Base-by-base conservation (phyloP, 306 rosid genomes). In the Castanea crenata region DNA sequence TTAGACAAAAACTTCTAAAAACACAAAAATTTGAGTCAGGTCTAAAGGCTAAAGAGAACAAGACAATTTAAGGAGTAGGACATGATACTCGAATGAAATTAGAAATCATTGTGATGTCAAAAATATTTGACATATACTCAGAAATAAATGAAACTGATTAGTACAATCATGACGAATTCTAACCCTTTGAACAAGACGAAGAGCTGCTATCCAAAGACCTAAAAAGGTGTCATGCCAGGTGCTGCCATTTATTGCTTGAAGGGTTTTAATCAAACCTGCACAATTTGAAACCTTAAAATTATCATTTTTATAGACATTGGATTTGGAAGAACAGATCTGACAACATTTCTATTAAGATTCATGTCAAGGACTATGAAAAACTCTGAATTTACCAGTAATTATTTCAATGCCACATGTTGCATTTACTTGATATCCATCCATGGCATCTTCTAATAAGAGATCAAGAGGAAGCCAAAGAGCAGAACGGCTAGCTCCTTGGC, bases 381-480 rank as follows among this genome's bases (percentile, higher is more conserved):
- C 41, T 27, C 6, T 65, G 25, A 41, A 34, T 74, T 82, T 87
- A 95, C 99, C 91, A 0, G 89, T 84, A 79, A 90, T 87, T 88
- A 73, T 85, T 90, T 95, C 99, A 73, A 95, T 88, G 73, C 96
- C 90, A 87, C 98, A 91, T 27, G 92, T 90, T 83, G 99, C 88
- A 44, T 92, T 92, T 65, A 90, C 97, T 89, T 91, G 92, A 88
- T 93, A 95, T 81, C 96, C 97, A 82, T 95, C 98, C 98, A 95
- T 91, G 78, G 97, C 92, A 84, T 95, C 99, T 93, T 95, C 99
- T 74, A 95, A 76, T 74, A 88, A 91, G 46, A 95, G 87, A 83
- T 95, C 99, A 73, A 95, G 97, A 55, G 98, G 99, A 91, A 93
- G 92, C 98, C 99, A 95, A 83, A 93, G 84, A 81, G 94, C 96